Base-by-base conservation (phyloP, 108 stramenopile genomes). In the Cyclostephanos tholiformis region DNA sequence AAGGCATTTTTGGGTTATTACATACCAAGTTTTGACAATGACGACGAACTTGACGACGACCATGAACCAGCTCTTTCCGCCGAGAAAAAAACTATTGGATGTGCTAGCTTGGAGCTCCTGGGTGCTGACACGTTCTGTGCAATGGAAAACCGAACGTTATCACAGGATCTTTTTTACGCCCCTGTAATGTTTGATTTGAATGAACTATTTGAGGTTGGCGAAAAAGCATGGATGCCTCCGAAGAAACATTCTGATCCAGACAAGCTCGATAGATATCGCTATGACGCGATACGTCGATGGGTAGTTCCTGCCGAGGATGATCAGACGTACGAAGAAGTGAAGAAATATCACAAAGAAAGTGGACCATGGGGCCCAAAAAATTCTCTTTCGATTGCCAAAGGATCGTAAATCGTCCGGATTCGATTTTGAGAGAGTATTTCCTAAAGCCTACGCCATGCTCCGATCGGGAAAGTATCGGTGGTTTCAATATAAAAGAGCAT, bases 1-100 rank as follows among this genome's bases (percentile, higher is more conserved):
- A 69, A 46, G n/a, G 77, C 73, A n/a, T 83, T 83, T 62, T 43
- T 78, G 72, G 72, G 76, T 4, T 58, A 79, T 13, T 74, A 78
- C 29, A 2, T 71, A 17, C 74, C 67, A 19, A 13, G 74, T 10
- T 80, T 68, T 56, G 50, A 36, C 4, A 41, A 60, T 16, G 29
- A 6, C 27, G 20, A 60, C 25, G 69, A 62, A 14, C n/a, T 8
- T 44, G 56, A 32, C 32, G 4, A 32, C 32, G 32, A 32, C 32
- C 3, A 32, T 32, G 32, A 32, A 32, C 32, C 32, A 32, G 32
- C 32, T 32, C 32, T 32, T 32, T 4, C 22, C 27, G 53, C 55
- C 5, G 25, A 27, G 6, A 53, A 72, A 26, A 65, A 29, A 25
- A 72, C 65, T 5, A 62, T 69, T 57, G 79, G 79, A 9, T 44